Conservation (phyloP, 129 eudicot genomes). For the Flaveria ramosissima region DNA sequence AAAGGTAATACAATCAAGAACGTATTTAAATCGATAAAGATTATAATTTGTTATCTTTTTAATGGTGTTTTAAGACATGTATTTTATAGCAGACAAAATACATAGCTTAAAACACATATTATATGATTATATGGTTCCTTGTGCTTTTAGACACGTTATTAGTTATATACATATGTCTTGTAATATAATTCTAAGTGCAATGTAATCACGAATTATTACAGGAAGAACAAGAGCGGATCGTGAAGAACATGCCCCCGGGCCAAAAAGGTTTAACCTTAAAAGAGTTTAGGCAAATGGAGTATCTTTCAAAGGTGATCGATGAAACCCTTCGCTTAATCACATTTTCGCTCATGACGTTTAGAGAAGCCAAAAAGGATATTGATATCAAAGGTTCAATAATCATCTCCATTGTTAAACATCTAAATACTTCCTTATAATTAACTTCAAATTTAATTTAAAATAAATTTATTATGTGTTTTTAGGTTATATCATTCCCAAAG, state of each 20-base stretch:
- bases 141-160: neutral
- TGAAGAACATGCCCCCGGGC: conserved; percentile 56
- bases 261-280: conserved; percentile 71
- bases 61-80: neutral
- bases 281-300: conserved; percentile 80
- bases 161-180: neutral
- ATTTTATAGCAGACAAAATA: neutral
- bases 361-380: conserved; percentile 76
- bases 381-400: conserved; percentile 51
- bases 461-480: conserved; percentile 15
- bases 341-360: conserved; percentile 71
- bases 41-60: neutral
- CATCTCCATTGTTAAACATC: neutral
- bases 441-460: neutral
- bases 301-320: conserved; percentile 85
- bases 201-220: conserved; percentile 12
- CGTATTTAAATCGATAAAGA: neutral
- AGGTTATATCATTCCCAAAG: conserved; percentile 79
- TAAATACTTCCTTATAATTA: neutral
- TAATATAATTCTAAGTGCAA: neutral
- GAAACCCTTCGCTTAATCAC: conserved; percentile 89
- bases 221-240: conserved; percentile 84
- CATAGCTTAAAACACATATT: neutral
- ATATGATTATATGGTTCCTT: neutral
- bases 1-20: conserved; percentile 48